phyloP scores from a whole-genome alignment of 179 eudicot genomes.

The Silene coronaria region DNA sequence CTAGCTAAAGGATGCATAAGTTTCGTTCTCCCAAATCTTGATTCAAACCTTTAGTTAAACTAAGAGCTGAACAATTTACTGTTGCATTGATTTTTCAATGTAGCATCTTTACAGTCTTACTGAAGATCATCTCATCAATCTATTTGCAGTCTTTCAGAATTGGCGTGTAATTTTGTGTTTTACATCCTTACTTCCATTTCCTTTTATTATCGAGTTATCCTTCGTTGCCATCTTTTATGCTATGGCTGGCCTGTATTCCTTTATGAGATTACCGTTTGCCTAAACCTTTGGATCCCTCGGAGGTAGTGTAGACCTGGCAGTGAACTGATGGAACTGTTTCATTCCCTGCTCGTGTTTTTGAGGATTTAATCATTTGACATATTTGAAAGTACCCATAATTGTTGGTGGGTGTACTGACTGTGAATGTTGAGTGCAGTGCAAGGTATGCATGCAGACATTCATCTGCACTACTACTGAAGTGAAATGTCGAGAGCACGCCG shows the following conservation, averaged over 20 bases:
- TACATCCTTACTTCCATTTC: too few relatives aligned
- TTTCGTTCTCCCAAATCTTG: not conserved
- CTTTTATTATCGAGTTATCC: too few relatives aligned
- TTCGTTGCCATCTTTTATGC: not conserved
- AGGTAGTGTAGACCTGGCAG: too few relatives aligned
- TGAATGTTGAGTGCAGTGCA: slow-evolving; percentile 34
- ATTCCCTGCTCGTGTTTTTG: not conserved
- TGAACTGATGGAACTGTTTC: too few relatives aligned
- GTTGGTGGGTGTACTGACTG: not conserved
- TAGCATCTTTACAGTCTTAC: not conserved
- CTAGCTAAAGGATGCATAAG: not conserved
- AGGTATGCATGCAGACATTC: slow-evolving; percentile 43
- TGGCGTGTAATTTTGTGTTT: not conserved
- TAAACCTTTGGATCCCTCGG: too few relatives aligned
- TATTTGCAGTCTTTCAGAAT: not conserved
- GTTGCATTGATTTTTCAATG: not conserved
- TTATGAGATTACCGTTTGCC: too few relatives aligned
- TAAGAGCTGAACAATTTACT: not conserved
- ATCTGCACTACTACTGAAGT: slow-evolving; percentile 39
- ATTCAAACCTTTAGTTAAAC: not conserved
- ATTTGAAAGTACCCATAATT: not conserved
- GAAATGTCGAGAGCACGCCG: slow-evolving; percentile 40
- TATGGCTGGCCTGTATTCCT: not conserved
- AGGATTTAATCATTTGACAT: not conserved
- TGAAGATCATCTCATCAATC: not conserved